Evolutionary conservation across 208 protist genomes (phyloP).

Genomic region (Wallacemonas sp.): DNA sequence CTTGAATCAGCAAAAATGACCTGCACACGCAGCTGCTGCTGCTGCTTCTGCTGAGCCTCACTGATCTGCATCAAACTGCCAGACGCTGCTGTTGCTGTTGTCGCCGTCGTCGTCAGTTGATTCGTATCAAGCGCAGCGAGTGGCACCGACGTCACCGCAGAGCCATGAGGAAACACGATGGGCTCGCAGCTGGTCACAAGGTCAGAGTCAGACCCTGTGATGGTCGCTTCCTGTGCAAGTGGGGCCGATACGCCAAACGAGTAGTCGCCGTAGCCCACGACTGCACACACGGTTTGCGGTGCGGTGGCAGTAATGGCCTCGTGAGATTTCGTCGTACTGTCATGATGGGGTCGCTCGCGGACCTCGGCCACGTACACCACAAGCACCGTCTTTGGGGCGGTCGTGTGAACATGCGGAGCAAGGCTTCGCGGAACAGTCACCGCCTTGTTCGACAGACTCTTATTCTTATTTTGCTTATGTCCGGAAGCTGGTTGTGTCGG

Average conservation of each 20-base stretch:
- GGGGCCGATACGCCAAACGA: background rate
- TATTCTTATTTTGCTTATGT: too few species aligned
- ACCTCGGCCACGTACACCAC: conserved; percentile 17
- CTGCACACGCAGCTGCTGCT: conserved; percentile 2
- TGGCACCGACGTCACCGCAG: background rate
- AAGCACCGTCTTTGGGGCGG: too few species aligned
- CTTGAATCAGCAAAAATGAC: background rate
- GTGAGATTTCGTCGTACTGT: background rate
- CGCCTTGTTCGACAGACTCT: too few species aligned
- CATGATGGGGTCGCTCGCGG: background rate
- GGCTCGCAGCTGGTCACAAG: background rate
- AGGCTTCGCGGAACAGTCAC: too few species aligned
- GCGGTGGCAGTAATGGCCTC: background rate
- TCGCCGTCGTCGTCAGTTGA: too few species aligned
- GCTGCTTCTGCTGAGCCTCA: too few species aligned
- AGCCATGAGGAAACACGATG: background rate
- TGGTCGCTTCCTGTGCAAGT: background rate
- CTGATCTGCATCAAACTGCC: too few species aligned
- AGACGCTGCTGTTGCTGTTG: too few species aligned
- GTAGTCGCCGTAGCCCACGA: conserved; percentile 3
- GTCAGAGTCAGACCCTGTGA: background rate
- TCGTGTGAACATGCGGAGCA: too few species aligned
- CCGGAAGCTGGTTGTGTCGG: too few species aligned
- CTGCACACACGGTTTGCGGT: background rate
- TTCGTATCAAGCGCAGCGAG: background rate